Evolutionary conservation across 306 rosid species (phyloP).

Genomic region (Cucurbita argyrosperma): DNA sequence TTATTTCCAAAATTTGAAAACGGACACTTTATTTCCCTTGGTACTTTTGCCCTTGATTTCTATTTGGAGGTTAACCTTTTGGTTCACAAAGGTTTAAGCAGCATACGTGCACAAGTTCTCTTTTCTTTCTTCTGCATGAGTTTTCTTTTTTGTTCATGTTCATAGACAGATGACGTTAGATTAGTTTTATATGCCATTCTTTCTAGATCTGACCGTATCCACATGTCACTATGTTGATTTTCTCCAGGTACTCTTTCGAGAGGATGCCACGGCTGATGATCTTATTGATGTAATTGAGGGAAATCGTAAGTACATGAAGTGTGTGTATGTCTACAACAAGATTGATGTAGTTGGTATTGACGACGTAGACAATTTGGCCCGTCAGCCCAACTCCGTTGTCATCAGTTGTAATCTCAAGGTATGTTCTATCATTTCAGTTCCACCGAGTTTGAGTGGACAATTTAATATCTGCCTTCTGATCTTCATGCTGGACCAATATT

Average conservation of each 20-base stretch:
- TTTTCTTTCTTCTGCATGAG: background rate
- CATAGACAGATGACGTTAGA: background rate
- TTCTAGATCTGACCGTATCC: background rate
- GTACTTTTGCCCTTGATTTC: background rate
- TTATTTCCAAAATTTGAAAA: background rate
- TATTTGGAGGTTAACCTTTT: background rate
- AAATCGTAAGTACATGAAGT: slow-evolving; percentile 97
- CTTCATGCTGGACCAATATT: background rate
- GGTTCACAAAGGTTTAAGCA: background rate
- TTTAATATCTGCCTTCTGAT: background rate
- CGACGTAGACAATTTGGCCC: slow-evolving; percentile 88
- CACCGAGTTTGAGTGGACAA: background rate
- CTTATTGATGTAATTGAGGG: slow-evolving; percentile 98
- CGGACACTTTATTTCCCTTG: background rate
- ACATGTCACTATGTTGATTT: background rate
- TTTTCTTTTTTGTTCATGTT: too few relatives aligned
- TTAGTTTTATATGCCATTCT: background rate
- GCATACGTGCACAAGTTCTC: background rate
- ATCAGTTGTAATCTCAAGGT: slow-evolving; percentile 92
- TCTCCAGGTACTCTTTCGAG: slow-evolving; percentile 81
- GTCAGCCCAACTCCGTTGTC: slow-evolving; percentile 90
- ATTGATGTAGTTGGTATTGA: slow-evolving; percentile 94
- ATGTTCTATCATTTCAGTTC: slow-evolving; percentile 15
- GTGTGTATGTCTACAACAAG: slow-evolving; percentile 95
- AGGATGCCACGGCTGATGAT: slow-evolving; percentile 96